Base-by-base conservation (phyloP, 1,139 yeast genomes). In the Kurtzmaniella natalensis region DNA sequence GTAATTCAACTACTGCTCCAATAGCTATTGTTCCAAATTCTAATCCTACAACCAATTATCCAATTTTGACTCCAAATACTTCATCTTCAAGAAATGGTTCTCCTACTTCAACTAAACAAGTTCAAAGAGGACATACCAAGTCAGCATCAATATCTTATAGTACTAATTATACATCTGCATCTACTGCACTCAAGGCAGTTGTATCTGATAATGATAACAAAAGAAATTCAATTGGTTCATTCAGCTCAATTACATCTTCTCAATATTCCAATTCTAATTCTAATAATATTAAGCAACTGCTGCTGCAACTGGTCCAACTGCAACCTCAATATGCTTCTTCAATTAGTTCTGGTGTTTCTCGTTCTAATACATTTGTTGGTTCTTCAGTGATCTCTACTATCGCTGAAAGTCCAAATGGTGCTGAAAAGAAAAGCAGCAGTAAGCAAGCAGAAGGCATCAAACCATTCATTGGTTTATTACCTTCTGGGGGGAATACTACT, bases 181-280 rank as follows among this genome's bases (percentile, higher is more conserved):
- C 83, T 30, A 52, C 67, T 39, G 87, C 81, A 9, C 61, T 81
- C 42, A 83, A 79, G 49, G 86, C 87, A 0, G 81, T 80, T 32
- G 85, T 78, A 11, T 52, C 54, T 33, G 73, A 70, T 32, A 51
- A 55, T 19, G 51, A 59, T 36, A 22, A 30, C 29, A 49, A 47
- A 36, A 36, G 57, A 28, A 45, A 39, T 32, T 50, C 59, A n/a
- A 32, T 45, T 7, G 31, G 49, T 2, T 47, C 55, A 2, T 34
- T 49, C 30, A 55, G 50, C 18, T 45, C 52, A 19, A 29, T 37
- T 10, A 19, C 33, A 6, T 28, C 32, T 20, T 30, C 35, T 10
- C 23, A 21, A 11, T 21, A 6, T 21, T 21, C 23, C n/a, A 15
- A 14, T 14, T 13, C 11, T 10, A 17, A 18, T 13, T 26, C 15